phyloP scores from a whole-genome alignment of 345 rosid genomes.

The Salix koriyanagi region DNA sequence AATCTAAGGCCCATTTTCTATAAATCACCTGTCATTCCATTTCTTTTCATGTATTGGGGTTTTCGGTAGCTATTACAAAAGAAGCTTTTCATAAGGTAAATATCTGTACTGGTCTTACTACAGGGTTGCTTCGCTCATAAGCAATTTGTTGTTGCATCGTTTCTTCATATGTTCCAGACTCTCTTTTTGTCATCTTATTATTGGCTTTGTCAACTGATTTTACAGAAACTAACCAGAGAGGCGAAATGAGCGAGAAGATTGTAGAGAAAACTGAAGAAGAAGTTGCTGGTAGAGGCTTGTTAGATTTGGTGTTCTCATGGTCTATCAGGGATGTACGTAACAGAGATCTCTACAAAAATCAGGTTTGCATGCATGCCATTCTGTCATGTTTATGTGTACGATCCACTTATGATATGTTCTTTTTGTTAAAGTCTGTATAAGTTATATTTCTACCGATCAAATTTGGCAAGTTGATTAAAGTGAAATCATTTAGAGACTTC shows the following conservation, averaged over 20 bases:
- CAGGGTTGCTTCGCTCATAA: neutral
- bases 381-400: neutral
- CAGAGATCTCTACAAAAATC: neutral
- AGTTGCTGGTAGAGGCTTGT: neutral
- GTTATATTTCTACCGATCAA: neutral
- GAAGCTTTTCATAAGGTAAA: too few relatives aligned
- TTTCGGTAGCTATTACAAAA: too few relatives aligned
- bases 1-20: too few relatives aligned
- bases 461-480: neutral
- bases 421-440: neutral
- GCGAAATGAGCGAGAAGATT: neutral
- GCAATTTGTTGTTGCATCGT: neutral
- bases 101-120: too few relatives aligned
- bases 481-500: neutral
- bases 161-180: neutral
- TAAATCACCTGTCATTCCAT: too few relatives aligned
- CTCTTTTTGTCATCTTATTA: neutral
- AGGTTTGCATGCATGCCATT: neutral
- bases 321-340: neutral
- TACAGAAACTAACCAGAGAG: neutral
- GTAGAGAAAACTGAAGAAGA: neutral
- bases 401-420: neutral
- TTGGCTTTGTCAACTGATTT: neutral
- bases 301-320: neutral
- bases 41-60: too few relatives aligned